Evolutionary conservation across 306 rosid genomes (phyloP).

Genomic region (Phaseolus lunatus): DNA sequence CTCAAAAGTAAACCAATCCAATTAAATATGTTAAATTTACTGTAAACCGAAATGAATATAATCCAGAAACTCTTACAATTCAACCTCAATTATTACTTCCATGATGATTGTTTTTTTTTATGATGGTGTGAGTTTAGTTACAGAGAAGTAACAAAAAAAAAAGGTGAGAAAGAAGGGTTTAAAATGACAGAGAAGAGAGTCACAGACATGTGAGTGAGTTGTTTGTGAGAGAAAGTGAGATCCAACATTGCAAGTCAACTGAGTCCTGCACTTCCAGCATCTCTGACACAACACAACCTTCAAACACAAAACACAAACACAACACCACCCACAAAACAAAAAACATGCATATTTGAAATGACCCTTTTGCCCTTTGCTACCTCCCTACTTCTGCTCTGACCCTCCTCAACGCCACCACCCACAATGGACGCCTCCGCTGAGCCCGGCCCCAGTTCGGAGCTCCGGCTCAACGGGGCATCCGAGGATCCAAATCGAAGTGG

Average conservation of each 20-base stretch:
- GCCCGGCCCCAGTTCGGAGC: slow-evolving; percentile 36
- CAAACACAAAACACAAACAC: neutral
- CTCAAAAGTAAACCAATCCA: neutral
- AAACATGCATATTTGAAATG: slow-evolving; percentile 32
- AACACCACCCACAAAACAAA: neutral
- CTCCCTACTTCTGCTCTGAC: slow-evolving; percentile 29
- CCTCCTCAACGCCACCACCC: neutral
- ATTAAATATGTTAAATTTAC: neutral
- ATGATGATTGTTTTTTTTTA: neutral
- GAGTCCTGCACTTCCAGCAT: slow-evolving; percentile 46
- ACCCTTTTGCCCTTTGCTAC: slow-evolving; percentile 60
- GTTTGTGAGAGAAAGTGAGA: slow-evolving; percentile 26
- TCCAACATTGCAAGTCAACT: slow-evolving; percentile 63
- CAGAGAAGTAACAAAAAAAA: slow-evolving; percentile 32
- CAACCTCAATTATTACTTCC: slow-evolving; percentile 7
- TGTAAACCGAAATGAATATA: neutral
- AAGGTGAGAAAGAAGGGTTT: slow-evolving; percentile 38
- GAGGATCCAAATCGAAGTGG: slow-evolving; percentile 52
- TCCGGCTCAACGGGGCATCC: slow-evolving; percentile 19
- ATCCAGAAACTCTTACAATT: neutral
- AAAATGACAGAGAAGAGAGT: slow-evolving; percentile 49
- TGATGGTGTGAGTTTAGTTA: neutral
- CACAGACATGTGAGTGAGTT: slow-evolving; percentile 36
- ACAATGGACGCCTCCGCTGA: slow-evolving; percentile 56
- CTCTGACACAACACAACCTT: slow-evolving; percentile 43